Evolutionary conservation across 768 basidiomycete genomes (phyloP), one percentile per base, ranked within the genome.

Genomic region (Termitomyces eurrhizus): DNA sequence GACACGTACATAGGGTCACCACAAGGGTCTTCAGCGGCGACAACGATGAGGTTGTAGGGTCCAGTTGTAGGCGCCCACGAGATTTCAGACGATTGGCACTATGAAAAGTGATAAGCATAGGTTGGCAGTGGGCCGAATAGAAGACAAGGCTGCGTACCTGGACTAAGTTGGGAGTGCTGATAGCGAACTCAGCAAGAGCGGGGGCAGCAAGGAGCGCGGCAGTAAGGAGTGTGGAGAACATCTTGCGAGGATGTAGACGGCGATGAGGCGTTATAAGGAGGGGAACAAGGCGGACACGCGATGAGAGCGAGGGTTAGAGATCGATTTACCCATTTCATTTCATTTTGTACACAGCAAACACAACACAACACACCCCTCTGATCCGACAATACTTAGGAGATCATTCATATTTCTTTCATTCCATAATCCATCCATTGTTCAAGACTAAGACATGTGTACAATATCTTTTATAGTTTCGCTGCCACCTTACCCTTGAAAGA

Each of bases 221-320:
- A 62, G 82, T 80, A 90, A 90, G 55, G 89, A 92, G 75, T 76
- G 91, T 89, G 78, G 84, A 76, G 82, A 86, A 86, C 91, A 92
- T 93, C 74, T 72, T 82, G 74, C n/a, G 65, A 62, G 64, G 68
- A 67, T 73, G 70, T 67, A 67, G 41, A 55, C 62, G 66, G 60
- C 57, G 65, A 64, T 65, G 63, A 49, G 68, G 64, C 59, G 70
- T 72, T 72, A 69, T 66, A 70, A 70, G 59, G 65, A 68, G 64
- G 67, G 58, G 58, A 64, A 64, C 67, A 66, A n/a, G 63, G 64
- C 60, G 66, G 58, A 56, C 62, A 72, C 61, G 69, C 62, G 71
- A 66, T 64, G 69, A 42, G 56, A 64, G 67, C 50, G 69, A 66
- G 67, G 69, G 61, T 63, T 65, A 63, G 64, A 62, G 59, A 68